phyloP scores from a whole-genome alignment of 2,329 filamentous ascomycete genomes.

The Thielaviopsis punctulata region DNA sequence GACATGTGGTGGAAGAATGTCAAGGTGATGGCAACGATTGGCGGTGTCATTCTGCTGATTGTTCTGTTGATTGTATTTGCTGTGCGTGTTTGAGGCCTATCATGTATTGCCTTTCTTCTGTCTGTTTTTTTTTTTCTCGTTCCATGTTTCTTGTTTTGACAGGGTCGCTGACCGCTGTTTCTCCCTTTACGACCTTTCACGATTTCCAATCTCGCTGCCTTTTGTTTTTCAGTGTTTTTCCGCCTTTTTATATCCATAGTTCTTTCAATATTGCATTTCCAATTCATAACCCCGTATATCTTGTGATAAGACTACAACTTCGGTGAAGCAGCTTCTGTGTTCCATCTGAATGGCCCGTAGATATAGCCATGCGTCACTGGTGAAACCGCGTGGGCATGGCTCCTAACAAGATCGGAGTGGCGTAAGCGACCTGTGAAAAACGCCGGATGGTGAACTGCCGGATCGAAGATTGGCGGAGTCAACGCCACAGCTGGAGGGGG shows the following conservation, averaged over 20 bases:
- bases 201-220: not conserved
- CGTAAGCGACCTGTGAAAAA: slow-evolving; percentile 6
- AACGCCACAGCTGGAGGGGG: not conserved
- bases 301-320: not conserved
- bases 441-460: slow-evolving; percentile 8
- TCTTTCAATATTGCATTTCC: not conserved
- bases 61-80: slow-evolving; percentile 39
- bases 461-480: slow-evolving; percentile 1
- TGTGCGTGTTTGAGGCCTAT: not conserved
- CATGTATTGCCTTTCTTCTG: not conserved
- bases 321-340: not conserved
- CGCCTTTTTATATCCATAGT: not conserved
- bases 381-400: not conserved
- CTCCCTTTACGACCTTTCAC: not conserved
- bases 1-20: slow-evolving; percentile 99
- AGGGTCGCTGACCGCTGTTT: not conserved
- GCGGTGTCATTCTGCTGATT: slow-evolving; percentile 46
- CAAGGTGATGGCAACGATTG: slow-evolving; percentile 56
- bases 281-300: too few relatives aligned
- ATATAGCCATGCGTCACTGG: slow-evolving; percentile 8
- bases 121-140: not conserved
- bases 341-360: not conserved
- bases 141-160: not conserved
- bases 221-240: not conserved
- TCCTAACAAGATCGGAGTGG: not conserved